These are phyloP conservation scores for Verruconis gallopava DNA, from an alignment of 2,329 filamentous ascomycete species.

Conservation along the genomic window DNA sequence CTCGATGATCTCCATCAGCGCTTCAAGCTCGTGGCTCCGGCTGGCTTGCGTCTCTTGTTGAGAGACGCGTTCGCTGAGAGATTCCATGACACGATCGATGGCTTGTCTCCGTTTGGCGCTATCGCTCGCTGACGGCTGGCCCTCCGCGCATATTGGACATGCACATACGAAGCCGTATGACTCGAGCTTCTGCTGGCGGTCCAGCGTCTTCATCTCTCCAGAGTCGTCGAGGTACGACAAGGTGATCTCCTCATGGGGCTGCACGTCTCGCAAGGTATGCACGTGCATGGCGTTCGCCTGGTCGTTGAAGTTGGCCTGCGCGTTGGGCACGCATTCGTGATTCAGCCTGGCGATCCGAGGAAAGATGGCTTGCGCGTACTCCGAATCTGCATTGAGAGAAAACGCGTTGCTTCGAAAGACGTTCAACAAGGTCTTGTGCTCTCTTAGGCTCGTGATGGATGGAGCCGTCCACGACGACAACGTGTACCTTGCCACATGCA, in stretches of 20 bases:
- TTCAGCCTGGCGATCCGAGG: constrained; percentile 15
- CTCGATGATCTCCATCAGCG: not conserved
- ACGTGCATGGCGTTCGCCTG: constrained; percentile 18
- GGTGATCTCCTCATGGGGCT: constrained; percentile 18
- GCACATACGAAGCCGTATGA: not conserved
- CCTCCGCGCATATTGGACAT: not conserved
- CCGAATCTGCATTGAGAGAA: constrained; percentile 7
- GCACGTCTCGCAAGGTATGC: constrained; percentile 19
- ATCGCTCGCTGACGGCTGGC: not conserved
- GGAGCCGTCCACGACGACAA: not conserved
- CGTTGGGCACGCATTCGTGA: constrained; percentile 17
- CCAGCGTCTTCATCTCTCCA: not conserved
- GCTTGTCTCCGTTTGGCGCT: not conserved
- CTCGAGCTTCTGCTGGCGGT: not conserved
- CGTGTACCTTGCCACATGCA: constrained; percentile 3
- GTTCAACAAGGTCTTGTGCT: constrained; percentile 14
- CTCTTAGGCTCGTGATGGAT: not conserved
- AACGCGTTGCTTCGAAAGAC: constrained; percentile 18
- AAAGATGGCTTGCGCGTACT: constrained; percentile 14
- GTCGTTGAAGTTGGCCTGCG: constrained; percentile 17
- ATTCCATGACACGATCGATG: not conserved
- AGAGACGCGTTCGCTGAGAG: not conserved
- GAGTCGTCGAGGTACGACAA: constrained; percentile 9
- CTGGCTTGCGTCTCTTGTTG: not conserved
- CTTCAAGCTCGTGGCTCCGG: not conserved